These are phyloP conservation scores for Triangularia verruculosa DNA, from an alignment of 2,329 filamentous ascomycete genomes.

Conservation along the genomic window DNA sequence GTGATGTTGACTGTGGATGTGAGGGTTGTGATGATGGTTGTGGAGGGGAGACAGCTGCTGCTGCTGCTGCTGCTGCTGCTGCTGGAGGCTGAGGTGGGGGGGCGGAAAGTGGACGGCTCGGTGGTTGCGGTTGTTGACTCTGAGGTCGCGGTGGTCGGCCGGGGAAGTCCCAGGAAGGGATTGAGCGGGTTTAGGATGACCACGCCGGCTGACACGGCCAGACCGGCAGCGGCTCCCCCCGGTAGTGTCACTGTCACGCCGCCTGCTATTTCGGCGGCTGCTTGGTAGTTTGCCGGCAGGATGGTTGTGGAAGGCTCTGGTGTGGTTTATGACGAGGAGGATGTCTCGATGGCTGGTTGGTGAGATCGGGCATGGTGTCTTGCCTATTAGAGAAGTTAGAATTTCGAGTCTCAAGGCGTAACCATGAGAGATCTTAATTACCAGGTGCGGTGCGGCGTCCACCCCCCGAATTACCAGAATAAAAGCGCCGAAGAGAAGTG, in stretches of 20 bases:
- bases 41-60: not conserved
- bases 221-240: not conserved
- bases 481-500: not conserved
- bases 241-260: not conserved
- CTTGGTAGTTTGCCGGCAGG: not conserved
- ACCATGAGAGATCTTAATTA: not conserved
- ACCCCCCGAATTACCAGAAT: not conserved
- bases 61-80: too few relatives aligned
- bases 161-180: not conserved
- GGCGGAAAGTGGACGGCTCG: not conserved
- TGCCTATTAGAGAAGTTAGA: not conserved
- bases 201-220: not conserved
- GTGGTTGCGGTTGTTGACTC: not conserved
- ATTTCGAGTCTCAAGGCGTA: not conserved
- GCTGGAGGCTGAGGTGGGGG: not conserved
- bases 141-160: not conserved
- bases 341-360: not conserved
- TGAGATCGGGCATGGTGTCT: not conserved
- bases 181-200: not conserved
- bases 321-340: not conserved
- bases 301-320: not conserved
- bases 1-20: conserved; percentile 18
- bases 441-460: not conserved
- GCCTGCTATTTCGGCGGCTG: not conserved
- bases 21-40: conserved; percentile 5